These are phyloP conservation scores for Xylaria curta DNA, from an alignment of 495 filamentous ascomycete genomes.

Conservation along the genomic window DNA sequence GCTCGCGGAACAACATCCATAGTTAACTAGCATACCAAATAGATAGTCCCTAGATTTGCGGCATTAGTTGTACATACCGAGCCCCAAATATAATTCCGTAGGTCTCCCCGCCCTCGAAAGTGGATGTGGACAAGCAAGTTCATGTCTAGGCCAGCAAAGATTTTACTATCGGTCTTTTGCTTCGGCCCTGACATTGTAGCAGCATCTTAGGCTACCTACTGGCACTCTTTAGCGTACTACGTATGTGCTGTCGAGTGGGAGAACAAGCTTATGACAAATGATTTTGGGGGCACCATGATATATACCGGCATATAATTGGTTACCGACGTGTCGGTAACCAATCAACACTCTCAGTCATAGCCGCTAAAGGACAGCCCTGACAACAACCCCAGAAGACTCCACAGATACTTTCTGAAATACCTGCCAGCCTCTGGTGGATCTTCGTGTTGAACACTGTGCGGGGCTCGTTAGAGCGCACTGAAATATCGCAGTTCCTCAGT, in stretches of 20 bases:
- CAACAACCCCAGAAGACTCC: background rate
- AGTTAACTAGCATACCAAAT: too few relatives aligned
- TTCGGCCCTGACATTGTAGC: background rate
- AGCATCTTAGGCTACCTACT: background rate
- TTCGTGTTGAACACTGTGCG: constrained; percentile 9
- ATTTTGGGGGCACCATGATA: constrained; percentile 1
- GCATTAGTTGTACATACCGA: background rate
- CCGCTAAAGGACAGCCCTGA: constrained; percentile 12
- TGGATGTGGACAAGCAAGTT: background rate
- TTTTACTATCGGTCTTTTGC: background rate
- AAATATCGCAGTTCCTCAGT: background rate
- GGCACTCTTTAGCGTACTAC: background rate
- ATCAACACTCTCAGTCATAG: background rate
- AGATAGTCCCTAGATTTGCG: background rate
- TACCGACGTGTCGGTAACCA: constrained; percentile 27
- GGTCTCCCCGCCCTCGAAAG: background rate
- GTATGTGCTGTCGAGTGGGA: background rate
- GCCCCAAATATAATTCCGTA: background rate
- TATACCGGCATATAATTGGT: constrained; percentile 19
- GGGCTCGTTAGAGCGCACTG: background rate
- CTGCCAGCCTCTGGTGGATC: background rate
- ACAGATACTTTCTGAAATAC: constrained; percentile 4
- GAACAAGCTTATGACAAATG: constrained; percentile 23
- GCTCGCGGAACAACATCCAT: background rate
- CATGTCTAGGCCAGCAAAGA: constrained; percentile 9